Evolutionary conservation across 495 filamentous ascomycete species (phyloP).

Genomic region (Sordaria brevicollis): DNA sequence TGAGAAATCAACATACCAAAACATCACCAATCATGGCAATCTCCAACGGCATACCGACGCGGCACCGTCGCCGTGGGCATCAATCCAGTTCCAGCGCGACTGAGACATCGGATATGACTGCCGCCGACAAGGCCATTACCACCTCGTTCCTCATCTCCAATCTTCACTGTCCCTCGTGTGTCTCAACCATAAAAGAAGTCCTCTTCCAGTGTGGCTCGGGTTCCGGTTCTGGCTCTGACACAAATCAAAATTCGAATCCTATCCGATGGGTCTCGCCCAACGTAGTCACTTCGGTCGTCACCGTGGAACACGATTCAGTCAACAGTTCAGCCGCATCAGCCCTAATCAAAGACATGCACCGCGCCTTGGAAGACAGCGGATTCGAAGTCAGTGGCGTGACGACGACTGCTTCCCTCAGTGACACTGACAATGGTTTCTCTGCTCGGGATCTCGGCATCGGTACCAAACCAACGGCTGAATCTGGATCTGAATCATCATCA

Average conservation of each 20-base stretch:
- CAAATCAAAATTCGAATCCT: no score
- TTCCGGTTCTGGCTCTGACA: no score
- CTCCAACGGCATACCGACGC: not conserved
- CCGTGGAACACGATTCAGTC: conserved; percentile 19
- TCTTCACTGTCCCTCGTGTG: conserved; percentile 54
- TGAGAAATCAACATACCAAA: not conserved
- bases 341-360: conserved; percentile 23
- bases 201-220: conserved; percentile 28
- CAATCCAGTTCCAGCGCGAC: conserved; percentile 1
- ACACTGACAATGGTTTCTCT: not conserved
- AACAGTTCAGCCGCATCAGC: conserved; percentile 7
- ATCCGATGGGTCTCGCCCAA: conserved; percentile 45
- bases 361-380: conserved; percentile 32
- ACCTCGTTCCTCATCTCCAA: conserved; percentile 44
- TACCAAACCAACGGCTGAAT: no score
- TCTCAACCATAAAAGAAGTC: conserved; percentile 42
- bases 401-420: conserved; percentile 15
- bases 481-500: no score
- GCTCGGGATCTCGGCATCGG: conserved; percentile 5
- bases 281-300: conserved; percentile 46
- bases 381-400: conserved; percentile 36
- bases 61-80: not conserved
- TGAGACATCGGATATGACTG: not conserved
- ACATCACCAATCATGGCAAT: conserved; percentile 12
- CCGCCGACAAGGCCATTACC: conserved; percentile 20